Base-by-base conservation (phyloP, 208 protist genomes). In the Crithidia sp. region DNA sequence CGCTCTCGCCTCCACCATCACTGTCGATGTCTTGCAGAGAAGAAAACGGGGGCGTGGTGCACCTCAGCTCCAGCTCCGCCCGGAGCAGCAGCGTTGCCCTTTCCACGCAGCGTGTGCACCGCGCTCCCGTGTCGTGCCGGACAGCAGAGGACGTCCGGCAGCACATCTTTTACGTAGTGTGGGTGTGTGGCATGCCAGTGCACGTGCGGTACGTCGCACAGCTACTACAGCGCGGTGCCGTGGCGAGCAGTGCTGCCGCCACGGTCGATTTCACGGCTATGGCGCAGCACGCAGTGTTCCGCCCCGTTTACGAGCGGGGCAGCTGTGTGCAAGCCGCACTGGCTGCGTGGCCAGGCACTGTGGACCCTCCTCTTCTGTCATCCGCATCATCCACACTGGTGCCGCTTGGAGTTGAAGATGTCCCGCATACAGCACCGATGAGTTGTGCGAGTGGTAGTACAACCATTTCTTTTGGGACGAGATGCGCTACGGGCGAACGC, bases 151-250 rank as follows among this genome's bases (percentile, higher is more conserved):
- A 90, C 37, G 70, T 90, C 0, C 66, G 69, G 43, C 71, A 84
- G 10, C 81, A 93, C 58, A 53, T 95, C 47, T 91, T 93, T 57
- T 69, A 89, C 58, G 43, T 89, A 14, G 81, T 88, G 41, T 94
- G 85, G 86, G 71, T 89, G 0, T 95, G 85, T 57, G 82, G 85
- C 37, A 61, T 94, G 7, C 86, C 91, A 0, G 68, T 92, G 28
- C 88, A 95, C 57, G 52, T 76, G 41, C 82, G 75, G 0, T 90
- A 93, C 76, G 80, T 91, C 14, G 64, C 67, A 2, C 70, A 82
- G 2, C 58, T 95, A 7, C 79, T 93, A 4, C 52, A 64, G 39
- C 77, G 77, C 58, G 73, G 71, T 12, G 37, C 50, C 0, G 65
- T 81, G 49, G 70, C 67, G 50, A 6, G 59, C 50, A 44, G 14